Percentiles rank a stretch among this genome's conserved stretches.
phyloP scores from a whole-genome alignment of 2,329 filamentous ascomycete genomes.

The Pseudocercospora musae region DNA sequence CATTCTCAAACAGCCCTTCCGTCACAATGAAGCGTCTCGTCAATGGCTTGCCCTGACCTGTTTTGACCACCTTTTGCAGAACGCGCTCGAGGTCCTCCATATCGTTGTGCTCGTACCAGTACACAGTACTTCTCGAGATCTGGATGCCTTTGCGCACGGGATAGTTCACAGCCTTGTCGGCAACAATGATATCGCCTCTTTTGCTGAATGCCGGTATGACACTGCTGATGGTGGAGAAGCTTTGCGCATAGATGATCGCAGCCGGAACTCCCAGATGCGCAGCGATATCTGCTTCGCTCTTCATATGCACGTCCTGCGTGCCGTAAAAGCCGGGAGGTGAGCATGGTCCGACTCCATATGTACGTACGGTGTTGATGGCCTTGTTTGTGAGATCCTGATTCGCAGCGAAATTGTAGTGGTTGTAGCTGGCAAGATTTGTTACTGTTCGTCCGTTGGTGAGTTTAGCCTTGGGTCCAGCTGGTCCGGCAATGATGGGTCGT shows the following conservation, averaged over 20 bases:
- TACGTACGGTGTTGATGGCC: conserved; percentile 87
- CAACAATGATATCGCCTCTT: conserved; percentile 93
- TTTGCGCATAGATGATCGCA: conserved; percentile 93
- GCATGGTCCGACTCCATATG: conserved; percentile 94
- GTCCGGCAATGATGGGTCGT: conserved; percentile 80
- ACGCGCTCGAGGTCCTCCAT: conserved; percentile 89
- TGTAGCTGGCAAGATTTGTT: conserved; percentile 89
- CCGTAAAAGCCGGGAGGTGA: conserved; percentile 97
- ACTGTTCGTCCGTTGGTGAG: conserved; percentile 74
- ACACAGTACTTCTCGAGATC: conserved; percentile 83
- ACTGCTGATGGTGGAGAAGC: conserved; percentile 94
- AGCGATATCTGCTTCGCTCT: conserved; percentile 90
- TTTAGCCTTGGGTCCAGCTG: conserved; percentile 86
- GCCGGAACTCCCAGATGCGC: conserved; percentile 81
- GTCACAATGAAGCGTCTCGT: conserved; percentile 94
- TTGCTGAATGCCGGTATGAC: conserved; percentile 97
- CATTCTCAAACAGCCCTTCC: conserved; percentile 87
- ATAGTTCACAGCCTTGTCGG: conserved; percentile 89
- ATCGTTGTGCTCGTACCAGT: conserved; percentile 95
- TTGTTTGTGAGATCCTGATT: conserved; percentile 94
- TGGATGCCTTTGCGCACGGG: conserved; percentile 92
- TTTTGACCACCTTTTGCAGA: conserved; percentile 78
- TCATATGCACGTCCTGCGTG: conserved; percentile 97
- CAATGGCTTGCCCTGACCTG: conserved; percentile 82
- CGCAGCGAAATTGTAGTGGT: conserved; percentile 94